Percentiles rank a stretch among this genome's conserved stretches.
Conservation (phyloP, 805 yeast genomes). For the Scheffersomyces lignosus region DNA sequence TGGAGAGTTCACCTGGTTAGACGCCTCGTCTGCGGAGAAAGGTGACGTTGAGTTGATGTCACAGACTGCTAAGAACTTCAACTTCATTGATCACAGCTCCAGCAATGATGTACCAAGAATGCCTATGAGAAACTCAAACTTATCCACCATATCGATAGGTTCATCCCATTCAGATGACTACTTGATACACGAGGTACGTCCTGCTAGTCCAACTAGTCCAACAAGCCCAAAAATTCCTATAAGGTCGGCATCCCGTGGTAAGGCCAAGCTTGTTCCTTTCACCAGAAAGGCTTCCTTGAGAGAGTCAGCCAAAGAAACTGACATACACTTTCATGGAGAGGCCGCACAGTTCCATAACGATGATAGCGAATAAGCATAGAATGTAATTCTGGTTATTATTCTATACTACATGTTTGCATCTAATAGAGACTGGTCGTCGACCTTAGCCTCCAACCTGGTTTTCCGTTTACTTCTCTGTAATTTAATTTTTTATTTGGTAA, state of each 20-base stretch:
- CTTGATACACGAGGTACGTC: slow-evolving; percentile 3
- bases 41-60: slow-evolving; percentile 8
- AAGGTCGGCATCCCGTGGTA: slow-evolving; percentile 5
- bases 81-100: slow-evolving; percentile 6
- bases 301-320: slow-evolving; percentile 38
- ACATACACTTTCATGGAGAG: slow-evolving; percentile 29
- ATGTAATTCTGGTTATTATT: background rate
- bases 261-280: slow-evolving; percentile 49
- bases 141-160: slow-evolving; percentile 21
- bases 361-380: slow-evolving; percentile 24
- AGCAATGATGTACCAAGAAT: background rate
- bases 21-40: slow-evolving; percentile 8
- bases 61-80: slow-evolving; percentile 11
- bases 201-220: too few relatives aligned
- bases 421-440: too few relatives aligned
- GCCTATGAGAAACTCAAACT: slow-evolving; percentile 14
- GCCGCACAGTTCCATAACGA: slow-evolving; percentile 34
- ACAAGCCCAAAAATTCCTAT: slow-evolving; percentile 1
- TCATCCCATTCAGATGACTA: slow-evolving; percentile 12
- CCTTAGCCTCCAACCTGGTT: too few relatives aligned
- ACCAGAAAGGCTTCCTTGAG: slow-evolving; percentile 44
- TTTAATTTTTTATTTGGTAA: too few relatives aligned
- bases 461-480: too few relatives aligned
- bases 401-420: too few relatives aligned
- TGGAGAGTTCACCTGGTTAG: slow-evolving; percentile 34